Base-by-base conservation (phyloP, 208 protist species). In the Novymonas esmeraldas region DNA sequence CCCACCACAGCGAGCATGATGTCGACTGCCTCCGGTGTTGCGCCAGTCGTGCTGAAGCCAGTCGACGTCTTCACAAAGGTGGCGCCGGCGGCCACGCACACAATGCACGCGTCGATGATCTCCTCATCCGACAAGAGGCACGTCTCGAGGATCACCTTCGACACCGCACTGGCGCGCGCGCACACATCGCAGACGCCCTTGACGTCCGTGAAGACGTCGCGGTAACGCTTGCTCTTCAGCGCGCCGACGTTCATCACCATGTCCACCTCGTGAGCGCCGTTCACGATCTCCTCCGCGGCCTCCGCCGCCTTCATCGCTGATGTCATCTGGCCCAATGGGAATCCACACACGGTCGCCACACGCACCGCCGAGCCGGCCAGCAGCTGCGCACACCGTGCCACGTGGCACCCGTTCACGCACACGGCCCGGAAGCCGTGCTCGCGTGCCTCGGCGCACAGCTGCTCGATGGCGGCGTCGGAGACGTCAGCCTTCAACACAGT, bases 51-150 rank as follows among this genome's bases (percentile, higher is more conserved):
- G 70, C 83, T 87, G 73, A 98, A 98, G 13, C 97, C 97, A 18
- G 96, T 99, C 6, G 93, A 98, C 0, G 97, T 99, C 81, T 99
- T 99, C 52, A 99, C 95, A 61, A 90, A 99, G n/a, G 69, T 63
- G 3, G 94, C 96, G 13, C 87, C 90, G 9, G 93, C 95, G 3
- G 93, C 78, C 7, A 91, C 85, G 26, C 72, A 84, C 16, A 98
- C 59, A 24, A 98, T 88, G 46, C 66, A 93, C 18, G 68, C 79
- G 67, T 98, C 97, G 49, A 98, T 90, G 65, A 98, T 97, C 63
- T 97, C 78, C 41, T 97, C 87, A 22, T 86, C 68, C 2, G 77
- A 83, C 16, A 98, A 71, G 11, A 97, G 84, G 66, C 95, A 97
- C 2, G 90, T 97, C 65, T 99, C 97, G 36, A 99, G 71, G 58